Evolutionary conservation across 2,329 filamentous ascomycete species (phyloP).

Genomic region (Aspergillus sp.): DNA sequence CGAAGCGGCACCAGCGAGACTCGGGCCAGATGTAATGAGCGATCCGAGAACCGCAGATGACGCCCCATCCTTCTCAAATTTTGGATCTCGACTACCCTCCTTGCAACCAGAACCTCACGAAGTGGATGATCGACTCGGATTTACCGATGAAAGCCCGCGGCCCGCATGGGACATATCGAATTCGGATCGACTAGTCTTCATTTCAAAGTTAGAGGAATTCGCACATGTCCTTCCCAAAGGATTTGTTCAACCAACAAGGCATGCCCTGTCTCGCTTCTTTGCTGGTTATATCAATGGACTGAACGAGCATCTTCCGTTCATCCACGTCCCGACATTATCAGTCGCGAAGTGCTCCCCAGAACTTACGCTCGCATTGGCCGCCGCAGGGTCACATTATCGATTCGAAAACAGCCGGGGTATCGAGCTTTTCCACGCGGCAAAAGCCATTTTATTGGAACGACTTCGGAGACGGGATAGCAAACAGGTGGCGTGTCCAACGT

Average conservation of each 20-base stretch:
- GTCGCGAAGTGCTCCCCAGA: slow-evolving; percentile 41
- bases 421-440: slow-evolving; percentile 52
- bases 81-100: slow-evolving; percentile 42
- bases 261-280: slow-evolving; percentile 44
- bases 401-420: slow-evolving; percentile 47
- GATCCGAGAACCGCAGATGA: slow-evolving; percentile 36
- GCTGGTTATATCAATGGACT: slow-evolving; percentile 48
- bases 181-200: slow-evolving; percentile 39
- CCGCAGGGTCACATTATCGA: slow-evolving; percentile 44
- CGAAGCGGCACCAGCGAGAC: slow-evolving; percentile 25
- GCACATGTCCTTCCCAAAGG: slow-evolving; percentile 40
- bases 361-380: slow-evolving; percentile 46
- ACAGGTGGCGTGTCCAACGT: slow-evolving; percentile 34
- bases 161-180: slow-evolving; percentile 44
- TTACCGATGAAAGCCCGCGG: slow-evolving; percentile 37
- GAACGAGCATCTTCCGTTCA: slow-evolving; percentile 47
- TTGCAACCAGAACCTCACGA: slow-evolving; percentile 42
- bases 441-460: slow-evolving; percentile 48
- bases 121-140: slow-evolving; percentile 36
- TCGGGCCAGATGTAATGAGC: slow-evolving; percentile 34
- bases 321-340: slow-evolving; percentile 45
- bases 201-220: slow-evolving; percentile 41
- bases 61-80: slow-evolving; percentile 42
- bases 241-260: slow-evolving; percentile 44
- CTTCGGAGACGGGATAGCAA: slow-evolving; percentile 46